phyloP scores from a whole-genome alignment of 257 asterid genomes.

The Gardenia jasminoides region DNA sequence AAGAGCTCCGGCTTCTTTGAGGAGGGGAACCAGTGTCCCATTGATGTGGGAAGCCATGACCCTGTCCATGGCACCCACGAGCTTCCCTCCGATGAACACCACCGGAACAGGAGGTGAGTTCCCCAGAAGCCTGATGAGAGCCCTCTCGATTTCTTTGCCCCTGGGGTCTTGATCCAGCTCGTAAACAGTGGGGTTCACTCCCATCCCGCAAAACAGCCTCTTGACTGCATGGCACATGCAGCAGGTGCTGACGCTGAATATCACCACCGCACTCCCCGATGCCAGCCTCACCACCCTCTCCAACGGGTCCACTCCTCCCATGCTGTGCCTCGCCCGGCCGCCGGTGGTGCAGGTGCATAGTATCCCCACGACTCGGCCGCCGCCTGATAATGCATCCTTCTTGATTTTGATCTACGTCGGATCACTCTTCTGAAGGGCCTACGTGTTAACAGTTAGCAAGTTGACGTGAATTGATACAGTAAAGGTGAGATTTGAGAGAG shows the following conservation, averaged over 20 bases:
- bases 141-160: conserved; percentile 42
- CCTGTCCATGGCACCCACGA: conserved; percentile 45
- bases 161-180: conserved; percentile 42
- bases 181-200: conserved; percentile 36
- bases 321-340: conserved; percentile 5
- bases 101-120: conserved; percentile 37
- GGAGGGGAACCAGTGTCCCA: conserved; percentile 43
- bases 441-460: no score
- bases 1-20: conserved; percentile 51
- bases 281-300: conserved; percentile 45
- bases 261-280: conserved; percentile 42
- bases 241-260: conserved; percentile 41
- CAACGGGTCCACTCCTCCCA: conserved; percentile 26
- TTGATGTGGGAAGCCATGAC: conserved; percentile 51
- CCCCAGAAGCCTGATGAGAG: conserved; percentile 35
- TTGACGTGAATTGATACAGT: background rate
- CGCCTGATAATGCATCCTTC: conserved; percentile 34
- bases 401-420: background rate
- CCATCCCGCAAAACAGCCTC: conserved; percentile 42
- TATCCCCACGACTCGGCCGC: conserved; percentile 28
- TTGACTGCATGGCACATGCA: conserved; percentile 59
- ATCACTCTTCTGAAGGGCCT: background rate
- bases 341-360: conserved; percentile 3
- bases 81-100: conserved; percentile 44
- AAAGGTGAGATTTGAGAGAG: no score